Evolutionary conservation across 306 rosid species (phyloP), one percentile per base, ranked within the genome.

Genomic region (Inga leiocalycina): DNA sequence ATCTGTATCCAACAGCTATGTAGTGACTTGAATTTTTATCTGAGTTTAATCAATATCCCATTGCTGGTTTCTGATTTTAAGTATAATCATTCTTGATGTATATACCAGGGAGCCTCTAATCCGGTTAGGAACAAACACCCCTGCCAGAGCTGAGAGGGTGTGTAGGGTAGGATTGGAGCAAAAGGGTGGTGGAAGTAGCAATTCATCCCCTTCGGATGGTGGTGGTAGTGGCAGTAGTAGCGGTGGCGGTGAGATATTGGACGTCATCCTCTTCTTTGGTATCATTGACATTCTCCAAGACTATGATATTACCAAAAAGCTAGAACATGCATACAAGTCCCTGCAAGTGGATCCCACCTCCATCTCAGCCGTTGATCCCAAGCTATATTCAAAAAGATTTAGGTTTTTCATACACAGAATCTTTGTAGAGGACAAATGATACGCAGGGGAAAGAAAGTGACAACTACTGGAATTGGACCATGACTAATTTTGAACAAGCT

Each of bases 251-350:
- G 88, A 85, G 86, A 65, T 82, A 80, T 80, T 84, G 76, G 92
- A 89, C 74, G 90, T 87, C 54, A 89, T 89, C 78, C 90, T 89
- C 75, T 84, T 84, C 86, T 89, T 89, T 78, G 90, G 92, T 75
- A 87, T 89, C 85, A 89, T 89, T 89, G 92, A 89, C 88, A 89
- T 89, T 87, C 90, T 89, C 81, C 92, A 89, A 89, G 89, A 84
- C 32, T 89, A 89, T 65, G 90, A 89, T 83, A 89, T 87, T 75
- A 87, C 84, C 84, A 89, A 89, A 89, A 87, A 83, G 90, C 89
- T 89, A 64, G 92, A 89, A 83, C 90, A 87, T 89, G 92, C 92
- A 71, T 89, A 89, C 89, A 89, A 89, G 84, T 89, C 92, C 32
- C 77, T 89, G 39, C 92, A 89, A 83, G 89, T 78, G 83, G 92